Evolutionary conservation across 495 filamentous ascomycete species (phyloP).

Genomic region (Hypoxylon crocopeplum): DNA sequence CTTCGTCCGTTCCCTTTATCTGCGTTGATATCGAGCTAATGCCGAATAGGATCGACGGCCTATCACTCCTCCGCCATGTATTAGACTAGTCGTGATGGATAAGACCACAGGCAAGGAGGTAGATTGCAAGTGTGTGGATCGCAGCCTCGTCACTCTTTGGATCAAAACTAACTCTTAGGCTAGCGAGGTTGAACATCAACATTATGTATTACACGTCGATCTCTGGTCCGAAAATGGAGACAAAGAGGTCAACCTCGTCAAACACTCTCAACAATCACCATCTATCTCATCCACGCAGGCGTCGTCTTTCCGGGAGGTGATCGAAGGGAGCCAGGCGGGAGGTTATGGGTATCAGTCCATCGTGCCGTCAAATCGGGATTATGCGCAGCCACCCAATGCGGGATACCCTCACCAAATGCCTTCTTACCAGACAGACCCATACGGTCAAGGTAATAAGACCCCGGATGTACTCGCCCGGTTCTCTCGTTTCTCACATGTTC

Average conservation of each 20-base stretch:
- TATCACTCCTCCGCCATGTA: slow-evolving; percentile 94
- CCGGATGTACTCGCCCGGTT: background rate
- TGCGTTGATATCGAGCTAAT: slow-evolving; percentile 15
- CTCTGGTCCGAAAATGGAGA: slow-evolving; percentile 84
- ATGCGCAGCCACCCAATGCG: slow-evolving; percentile 42
- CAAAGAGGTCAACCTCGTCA: slow-evolving; percentile 93
- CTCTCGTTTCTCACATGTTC: slow-evolving; percentile 22
- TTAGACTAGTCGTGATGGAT: slow-evolving; percentile 83
- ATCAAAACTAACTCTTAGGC: slow-evolving; percentile 23
- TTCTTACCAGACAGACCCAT: slow-evolving; percentile 49
- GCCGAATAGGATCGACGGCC: slow-evolving; percentile 81
- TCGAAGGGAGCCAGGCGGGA: slow-evolving; percentile 38
- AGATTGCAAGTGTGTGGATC: slow-evolving; percentile 77
- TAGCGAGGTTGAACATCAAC: slow-evolving; percentile 76
- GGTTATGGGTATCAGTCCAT: slow-evolving; percentile 43
- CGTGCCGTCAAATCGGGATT: slow-evolving; percentile 49
- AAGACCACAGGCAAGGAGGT: slow-evolving; percentile 81
- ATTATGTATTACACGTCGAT: slow-evolving; percentile 93
- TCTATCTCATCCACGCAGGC: slow-evolving; percentile 86
- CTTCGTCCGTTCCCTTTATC: slow-evolving; percentile 14
- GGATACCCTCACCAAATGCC: slow-evolving; percentile 44
- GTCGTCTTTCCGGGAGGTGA: slow-evolving; percentile 71
- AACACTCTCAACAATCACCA: slow-evolving; percentile 83
- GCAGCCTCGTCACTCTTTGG: slow-evolving; percentile 4
- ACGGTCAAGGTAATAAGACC: slow-evolving; percentile 46